Evolutionary conservation across 768 basidiomycete species (phyloP).

Genomic region (Grammothele lineata): DNA sequence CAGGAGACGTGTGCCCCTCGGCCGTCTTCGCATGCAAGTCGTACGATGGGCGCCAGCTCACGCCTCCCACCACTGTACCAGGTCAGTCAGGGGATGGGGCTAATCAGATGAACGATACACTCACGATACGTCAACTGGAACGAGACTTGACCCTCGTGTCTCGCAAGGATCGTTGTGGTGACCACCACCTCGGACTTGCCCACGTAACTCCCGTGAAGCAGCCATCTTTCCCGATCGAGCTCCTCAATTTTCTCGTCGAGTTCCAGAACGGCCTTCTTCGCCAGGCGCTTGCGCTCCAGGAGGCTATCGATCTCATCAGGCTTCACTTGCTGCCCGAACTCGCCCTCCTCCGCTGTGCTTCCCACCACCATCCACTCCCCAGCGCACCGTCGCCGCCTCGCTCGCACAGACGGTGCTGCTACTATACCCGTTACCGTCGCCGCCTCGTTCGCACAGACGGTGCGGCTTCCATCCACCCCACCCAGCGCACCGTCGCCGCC

Average conservation of each 20-base stretch:
- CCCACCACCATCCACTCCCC: too few species aligned
- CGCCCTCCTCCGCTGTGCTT: too few species aligned
- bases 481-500: too few species aligned
- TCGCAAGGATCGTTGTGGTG: constrained; percentile 2
- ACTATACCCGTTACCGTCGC: too few species aligned
- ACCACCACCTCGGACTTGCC: constrained; percentile 5
- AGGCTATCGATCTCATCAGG: too few species aligned
- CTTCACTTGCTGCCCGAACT: too few species aligned
- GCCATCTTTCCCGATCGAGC: constrained; percentile 4
- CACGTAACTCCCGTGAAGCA: background rate
- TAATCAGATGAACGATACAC: background rate
- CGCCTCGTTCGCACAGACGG: too few species aligned
- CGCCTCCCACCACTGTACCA: constrained; percentile 44
- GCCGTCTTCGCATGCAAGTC: constrained; percentile 51
- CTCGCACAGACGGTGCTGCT: too few species aligned
- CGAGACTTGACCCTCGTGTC: constrained; percentile 22
- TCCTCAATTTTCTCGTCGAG: constrained; percentile 40
- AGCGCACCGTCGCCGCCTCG: too few species aligned
- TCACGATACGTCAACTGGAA: constrained; percentile 47
- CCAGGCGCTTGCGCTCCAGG: constrained; percentile 27
- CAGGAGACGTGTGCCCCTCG: constrained; percentile 38
- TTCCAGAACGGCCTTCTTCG: constrained; percentile 22
- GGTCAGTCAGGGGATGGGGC: background rate
- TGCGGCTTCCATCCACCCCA: too few species aligned
- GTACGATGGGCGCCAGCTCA: constrained; percentile 53